Evolutionary conservation across 164 flowering plant genomes (phyloP).

Genomic region (Macadamia tetraphylla): DNA sequence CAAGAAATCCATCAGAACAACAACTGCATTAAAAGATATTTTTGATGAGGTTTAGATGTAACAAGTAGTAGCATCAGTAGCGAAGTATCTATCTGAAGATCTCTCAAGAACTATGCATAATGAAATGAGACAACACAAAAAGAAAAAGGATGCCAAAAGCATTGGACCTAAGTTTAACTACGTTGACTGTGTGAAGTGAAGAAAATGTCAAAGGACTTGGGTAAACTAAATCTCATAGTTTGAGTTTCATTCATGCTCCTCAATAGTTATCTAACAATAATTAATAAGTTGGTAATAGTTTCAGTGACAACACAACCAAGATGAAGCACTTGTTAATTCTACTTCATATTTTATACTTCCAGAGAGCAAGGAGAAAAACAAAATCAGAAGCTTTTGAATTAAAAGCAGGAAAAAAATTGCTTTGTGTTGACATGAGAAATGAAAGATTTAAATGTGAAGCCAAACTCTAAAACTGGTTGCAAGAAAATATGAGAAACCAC

Average conservation of each 20-base stretch:
- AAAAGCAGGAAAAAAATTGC: background rate
- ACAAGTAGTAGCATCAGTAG: background rate
- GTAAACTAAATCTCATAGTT: background rate
- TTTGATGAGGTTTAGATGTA: background rate
- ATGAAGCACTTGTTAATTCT: no score
- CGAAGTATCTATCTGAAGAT: background rate
- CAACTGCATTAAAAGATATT: background rate
- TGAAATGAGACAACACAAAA: background rate
- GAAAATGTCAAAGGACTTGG: no score
- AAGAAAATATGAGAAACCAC: no score
- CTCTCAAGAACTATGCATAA: background rate
- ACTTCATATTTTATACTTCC: no score
- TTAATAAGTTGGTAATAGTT: no score
- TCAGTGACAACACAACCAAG: no score
- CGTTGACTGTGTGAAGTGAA: no score
- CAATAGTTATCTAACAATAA: no score
- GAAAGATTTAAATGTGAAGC: no score
- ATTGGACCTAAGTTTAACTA: no score
- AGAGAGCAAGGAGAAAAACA: background rate
- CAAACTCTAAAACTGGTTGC: no score
- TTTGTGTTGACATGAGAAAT: background rate
- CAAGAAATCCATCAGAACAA: constrained; percentile 11
- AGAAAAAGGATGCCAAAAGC: no score
- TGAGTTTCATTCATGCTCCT: background rate
- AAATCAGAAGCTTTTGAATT: background rate